Conservation (phyloP, 1,284 basidiomycete species). For the Trichosporon ovoides region DNA sequence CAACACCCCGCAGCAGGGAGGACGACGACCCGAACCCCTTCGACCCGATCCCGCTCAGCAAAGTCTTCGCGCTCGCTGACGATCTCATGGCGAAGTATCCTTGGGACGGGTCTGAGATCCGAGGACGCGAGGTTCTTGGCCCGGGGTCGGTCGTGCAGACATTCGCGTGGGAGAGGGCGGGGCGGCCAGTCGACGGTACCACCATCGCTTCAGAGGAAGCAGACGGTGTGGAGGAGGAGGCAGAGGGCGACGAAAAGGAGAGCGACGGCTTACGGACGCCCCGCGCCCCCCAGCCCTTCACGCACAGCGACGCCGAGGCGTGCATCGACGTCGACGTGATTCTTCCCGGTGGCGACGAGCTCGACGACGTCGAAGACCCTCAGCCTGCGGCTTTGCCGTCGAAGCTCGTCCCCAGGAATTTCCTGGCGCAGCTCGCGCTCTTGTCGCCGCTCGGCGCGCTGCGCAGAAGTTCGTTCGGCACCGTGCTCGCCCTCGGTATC, state of each 20-base stretch:
- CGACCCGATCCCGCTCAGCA: conserved; percentile 36
- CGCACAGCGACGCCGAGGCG: conserved; percentile 16
- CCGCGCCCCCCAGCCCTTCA: conserved; percentile 8
- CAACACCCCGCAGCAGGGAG: neutral
- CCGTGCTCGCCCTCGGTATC: conserved; percentile 31
- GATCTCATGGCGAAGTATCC: conserved; percentile 39
- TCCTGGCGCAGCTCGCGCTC: neutral
- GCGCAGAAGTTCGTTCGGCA: neutral
- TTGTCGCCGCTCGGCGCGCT: neutral
- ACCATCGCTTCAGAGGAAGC: conserved; percentile 11
- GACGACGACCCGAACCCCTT: conserved; percentile 36
- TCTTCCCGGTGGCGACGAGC: conserved; percentile 17
- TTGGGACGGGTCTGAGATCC: conserved; percentile 33
- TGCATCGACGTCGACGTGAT: conserved; percentile 22
- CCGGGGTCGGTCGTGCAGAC: conserved; percentile 38
- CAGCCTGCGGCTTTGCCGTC: neutral
- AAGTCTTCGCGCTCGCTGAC: conserved; percentile 40
- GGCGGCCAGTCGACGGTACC: conserved; percentile 15
- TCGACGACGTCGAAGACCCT: conserved; percentile 16
- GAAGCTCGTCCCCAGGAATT: neutral
- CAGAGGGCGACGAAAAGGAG: conserved; percentile 20
- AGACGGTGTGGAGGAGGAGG: conserved; percentile 6
- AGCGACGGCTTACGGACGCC: conserved; percentile 8
- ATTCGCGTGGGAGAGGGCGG: conserved; percentile 27
- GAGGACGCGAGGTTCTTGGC: conserved; percentile 42